Base-by-base conservation (phyloP, 371 early-diverging fungal genomes). In the Neoconidiobolus thromboides region DNA sequence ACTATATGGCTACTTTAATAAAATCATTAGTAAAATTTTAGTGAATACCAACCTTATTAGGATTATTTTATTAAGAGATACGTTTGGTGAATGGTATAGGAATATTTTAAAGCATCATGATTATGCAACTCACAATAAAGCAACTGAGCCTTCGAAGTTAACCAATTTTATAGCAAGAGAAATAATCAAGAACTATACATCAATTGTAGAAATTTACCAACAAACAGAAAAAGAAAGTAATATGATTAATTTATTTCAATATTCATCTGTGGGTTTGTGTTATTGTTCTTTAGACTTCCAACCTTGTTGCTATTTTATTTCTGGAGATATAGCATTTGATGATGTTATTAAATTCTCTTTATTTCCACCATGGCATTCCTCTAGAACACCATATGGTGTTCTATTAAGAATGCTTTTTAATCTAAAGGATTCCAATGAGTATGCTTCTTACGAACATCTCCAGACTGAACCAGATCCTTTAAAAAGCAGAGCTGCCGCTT, bases 121-220 rank as follows among this genome's bases (percentile, higher is more conserved):
- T 40, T 55, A 55, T 14, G 55, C 55, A 26, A 55, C 10, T 14
- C 26, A 55, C 26, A 37, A 15, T 40, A 55, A 55, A 14, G 38
- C 40, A 12, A 55, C 55, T n/a, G 55, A 55, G 55, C 55, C 55
- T 41, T 37, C 37, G 38, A 55, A 55, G 55, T 40, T 55, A 12
- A 55, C 55, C 3, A 40, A 12, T 12, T 41, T 40, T 3, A 55
- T 55, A 12, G 38, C 40, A 10, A 15, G 55, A 12, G 55, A 55
- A 42, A 38, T 55, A 6, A 37, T 12, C 55, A 55, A 15, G 38
- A 55, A 55, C 55, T 36, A 37, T 6, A 41, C 15, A 9, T 42
- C 55, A 15, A 55, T 41, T 10, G 3, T 38, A 12, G 40, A 12
- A 3, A 55, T 55, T 38, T 55, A 37, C 37, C 26, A 38, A 26